Evolutionary conservation across 192 early-diverging fungal genomes (phyloP).

Genomic region (Coemansia sp.): DNA sequence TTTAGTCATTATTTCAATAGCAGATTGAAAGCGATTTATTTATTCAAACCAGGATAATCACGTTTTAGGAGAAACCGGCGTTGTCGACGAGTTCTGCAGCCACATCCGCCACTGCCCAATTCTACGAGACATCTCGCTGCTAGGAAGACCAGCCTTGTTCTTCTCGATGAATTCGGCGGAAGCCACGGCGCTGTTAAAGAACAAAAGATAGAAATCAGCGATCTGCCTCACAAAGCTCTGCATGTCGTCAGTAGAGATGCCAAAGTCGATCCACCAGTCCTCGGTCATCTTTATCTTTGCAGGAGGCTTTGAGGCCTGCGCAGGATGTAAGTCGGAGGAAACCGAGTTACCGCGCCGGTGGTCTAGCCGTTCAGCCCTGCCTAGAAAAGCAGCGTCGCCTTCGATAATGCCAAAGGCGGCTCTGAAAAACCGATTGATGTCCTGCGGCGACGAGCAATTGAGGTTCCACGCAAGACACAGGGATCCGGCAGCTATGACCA

Average conservation of each 20-base stretch:
- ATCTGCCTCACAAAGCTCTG: constrained; percentile 52
- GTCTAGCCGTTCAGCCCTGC: neutral
- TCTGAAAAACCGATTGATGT: constrained; percentile 11
- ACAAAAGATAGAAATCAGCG: constrained; percentile 50
- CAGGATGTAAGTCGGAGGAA: neutral
- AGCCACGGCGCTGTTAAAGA: constrained; percentile 34
- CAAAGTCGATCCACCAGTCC: constrained; percentile 43
- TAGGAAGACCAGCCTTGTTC: constrained; percentile 38
- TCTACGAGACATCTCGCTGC: constrained; percentile 34
- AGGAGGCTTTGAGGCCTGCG: constrained; percentile 10
- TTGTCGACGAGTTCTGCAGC: constrained; percentile 12
- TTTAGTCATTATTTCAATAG: no score
- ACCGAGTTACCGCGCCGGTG: neutral
- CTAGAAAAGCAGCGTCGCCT: neutral
- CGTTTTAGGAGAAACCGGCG: constrained; percentile 13
- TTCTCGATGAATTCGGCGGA: constrained; percentile 36
- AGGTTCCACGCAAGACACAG: constrained; percentile 51
- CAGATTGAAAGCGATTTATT: neutral
- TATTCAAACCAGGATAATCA: neutral
- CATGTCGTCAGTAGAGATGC: constrained; percentile 33
- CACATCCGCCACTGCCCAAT: constrained; percentile 48
- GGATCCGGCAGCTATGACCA: constrained; percentile 39
- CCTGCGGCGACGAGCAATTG: constrained; percentile 16
- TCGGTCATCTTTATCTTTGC: constrained; percentile 18
- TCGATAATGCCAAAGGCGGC: neutral